phyloP scores from a whole-genome alignment of 371 early-diverging fungal genomes.

The Mucor circinelloides region DNA sequence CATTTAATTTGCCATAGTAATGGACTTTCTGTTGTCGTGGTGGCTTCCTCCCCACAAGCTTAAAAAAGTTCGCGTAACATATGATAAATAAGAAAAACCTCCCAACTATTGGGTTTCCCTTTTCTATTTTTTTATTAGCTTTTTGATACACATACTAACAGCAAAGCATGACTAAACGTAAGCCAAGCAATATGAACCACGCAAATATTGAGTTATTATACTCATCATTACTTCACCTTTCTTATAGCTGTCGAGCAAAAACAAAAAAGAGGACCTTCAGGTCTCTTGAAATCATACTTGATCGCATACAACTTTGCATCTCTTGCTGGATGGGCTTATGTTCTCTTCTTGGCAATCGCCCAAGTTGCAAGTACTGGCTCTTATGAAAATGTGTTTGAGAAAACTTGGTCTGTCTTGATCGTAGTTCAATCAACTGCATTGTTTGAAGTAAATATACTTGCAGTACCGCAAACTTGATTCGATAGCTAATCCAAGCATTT shows the following conservation, averaged over 20 bases:
- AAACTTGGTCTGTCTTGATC: slow-evolving; percentile 56
- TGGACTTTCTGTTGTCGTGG: too few species aligned
- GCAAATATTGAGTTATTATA: too few species aligned
- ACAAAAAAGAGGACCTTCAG: slow-evolving; percentile 6
- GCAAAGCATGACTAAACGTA: too few species aligned
- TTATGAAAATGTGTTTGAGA: slow-evolving; percentile 56
- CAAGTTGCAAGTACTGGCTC: slow-evolving; percentile 51
- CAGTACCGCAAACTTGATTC: not conserved
- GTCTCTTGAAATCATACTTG: slow-evolving; percentile 53
- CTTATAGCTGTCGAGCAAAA: not conserved
- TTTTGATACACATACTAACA: too few species aligned
- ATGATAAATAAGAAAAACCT: too few species aligned
- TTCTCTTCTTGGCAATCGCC: slow-evolving; percentile 54
- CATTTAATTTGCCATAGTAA: too few species aligned
- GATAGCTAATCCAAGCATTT: not conserved
- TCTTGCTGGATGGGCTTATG: slow-evolving; percentile 73
- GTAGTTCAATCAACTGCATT: slow-evolving; percentile 77
- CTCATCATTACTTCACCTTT: too few species aligned
- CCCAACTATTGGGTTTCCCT: too few species aligned
- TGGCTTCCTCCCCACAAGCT: too few species aligned
- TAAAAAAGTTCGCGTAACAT: too few species aligned
- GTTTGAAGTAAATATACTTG: slow-evolving; percentile 60
- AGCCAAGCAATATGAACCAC: too few species aligned
- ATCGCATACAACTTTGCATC: slow-evolving; percentile 78
- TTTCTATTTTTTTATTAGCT: too few species aligned